A percentile compares a stretch with the other conserved stretches of the same genome.
These are phyloP conservation scores for Penicillium turbatum DNA, from an alignment of 495 filamentous ascomycete species.

Conservation along the genomic window DNA sequence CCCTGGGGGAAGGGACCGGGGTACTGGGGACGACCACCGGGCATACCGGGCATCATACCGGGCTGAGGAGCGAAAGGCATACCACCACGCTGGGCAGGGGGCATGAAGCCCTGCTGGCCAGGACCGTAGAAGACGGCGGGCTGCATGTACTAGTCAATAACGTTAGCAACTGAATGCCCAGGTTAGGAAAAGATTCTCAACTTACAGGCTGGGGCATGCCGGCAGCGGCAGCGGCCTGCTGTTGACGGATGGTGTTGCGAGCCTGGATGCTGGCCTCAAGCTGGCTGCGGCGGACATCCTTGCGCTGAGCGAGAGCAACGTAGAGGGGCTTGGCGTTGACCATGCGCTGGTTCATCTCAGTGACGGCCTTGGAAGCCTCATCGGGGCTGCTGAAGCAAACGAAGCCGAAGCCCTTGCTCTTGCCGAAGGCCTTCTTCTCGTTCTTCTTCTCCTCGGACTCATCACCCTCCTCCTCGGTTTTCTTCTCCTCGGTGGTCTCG, in stretches of 20 bases:
- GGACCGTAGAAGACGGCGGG: slow-evolving; percentile 83
- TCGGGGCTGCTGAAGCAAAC: slow-evolving; percentile 99
- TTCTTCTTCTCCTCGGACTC: slow-evolving; percentile 58
- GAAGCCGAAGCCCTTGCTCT: slow-evolving; percentile 99
- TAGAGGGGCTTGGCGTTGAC: slow-evolving; percentile 95
- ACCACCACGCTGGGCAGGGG: slow-evolving; percentile 65
- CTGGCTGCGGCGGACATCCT: slow-evolving; percentile 98
- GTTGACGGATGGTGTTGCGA: slow-evolving; percentile 95
- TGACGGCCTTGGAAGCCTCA: slow-evolving; percentile 97
- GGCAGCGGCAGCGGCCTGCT: slow-evolving; percentile 90
- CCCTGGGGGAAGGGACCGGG: slow-evolving; percentile 75
- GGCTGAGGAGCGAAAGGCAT: slow-evolving; percentile 83
- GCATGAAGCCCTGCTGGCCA: slow-evolving; percentile 80
- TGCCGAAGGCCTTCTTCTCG: slow-evolving; percentile 76
- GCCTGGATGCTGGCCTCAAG: slow-evolving; percentile 99
- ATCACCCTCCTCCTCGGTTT: slow-evolving; percentile 36
- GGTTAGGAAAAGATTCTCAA: background rate
- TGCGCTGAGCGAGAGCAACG: slow-evolving; percentile 96
- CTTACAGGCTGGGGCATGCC: slow-evolving; percentile 73
- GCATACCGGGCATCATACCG: slow-evolving; percentile 76
- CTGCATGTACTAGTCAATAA: slow-evolving; percentile 57
- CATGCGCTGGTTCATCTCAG: slow-evolving; percentile 99
- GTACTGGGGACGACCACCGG: slow-evolving; percentile 79
- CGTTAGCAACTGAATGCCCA: background rate
- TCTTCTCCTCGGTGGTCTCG: slow-evolving; percentile 41